A percentile compares a stretch with the other conserved stretches of the same genome.
phyloP scores from a whole-genome alignment of 306 rosid genomes.

The Crotalaria pallida region DNA sequence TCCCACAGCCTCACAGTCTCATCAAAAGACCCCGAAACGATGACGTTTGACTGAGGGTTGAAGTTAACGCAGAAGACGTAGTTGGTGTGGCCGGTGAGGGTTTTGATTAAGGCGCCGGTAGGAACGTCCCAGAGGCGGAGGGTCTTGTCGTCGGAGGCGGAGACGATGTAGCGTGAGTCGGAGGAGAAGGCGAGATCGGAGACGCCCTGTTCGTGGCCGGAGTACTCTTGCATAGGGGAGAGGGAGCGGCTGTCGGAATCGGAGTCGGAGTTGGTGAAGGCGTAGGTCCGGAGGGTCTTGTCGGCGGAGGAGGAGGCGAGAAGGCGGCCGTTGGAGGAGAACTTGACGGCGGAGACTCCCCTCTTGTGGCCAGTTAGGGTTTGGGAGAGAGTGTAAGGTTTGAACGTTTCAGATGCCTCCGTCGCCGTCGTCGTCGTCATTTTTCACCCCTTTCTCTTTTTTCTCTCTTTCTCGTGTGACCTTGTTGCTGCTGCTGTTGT shows the following conservation, averaged over 20 bases:
- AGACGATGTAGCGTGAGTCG: slow-evolving; percentile 73
- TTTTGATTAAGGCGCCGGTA: slow-evolving; percentile 62
- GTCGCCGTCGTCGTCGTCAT: slow-evolving; percentile 27
- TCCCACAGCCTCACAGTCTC: slow-evolving; percentile 98
- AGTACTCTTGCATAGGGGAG: slow-evolving; percentile 63
- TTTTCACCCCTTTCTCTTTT: no score
- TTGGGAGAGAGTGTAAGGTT: slow-evolving; percentile 55
- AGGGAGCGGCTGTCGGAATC: slow-evolving; percentile 36
- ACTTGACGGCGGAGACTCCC: slow-evolving; percentile 79
- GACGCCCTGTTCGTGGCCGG: slow-evolving; percentile 85
- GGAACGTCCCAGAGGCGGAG: slow-evolving; percentile 88
- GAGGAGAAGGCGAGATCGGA: slow-evolving; percentile 92
- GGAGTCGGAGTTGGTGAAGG: slow-evolving; percentile 41
- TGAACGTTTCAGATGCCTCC: slow-evolving; percentile 34
- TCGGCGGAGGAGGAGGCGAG: slow-evolving; percentile 94
- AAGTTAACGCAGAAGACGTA: slow-evolving; percentile 85
- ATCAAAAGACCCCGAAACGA: slow-evolving; percentile 92
- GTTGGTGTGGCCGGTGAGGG: slow-evolving; percentile 89
- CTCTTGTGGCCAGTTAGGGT: slow-evolving; percentile 69
- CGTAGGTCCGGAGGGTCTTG: slow-evolving; percentile 79
- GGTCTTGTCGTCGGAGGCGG: slow-evolving; percentile 97
- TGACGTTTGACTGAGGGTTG: slow-evolving; percentile 82
- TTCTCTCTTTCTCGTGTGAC: no score
- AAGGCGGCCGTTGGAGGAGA: slow-evolving; percentile 82
- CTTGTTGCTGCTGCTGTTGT: no score